These are phyloP conservation scores for Apiotrichum gracile DNA, from an alignment of 1,284 basidiomycete species.

Conservation along the genomic window DNA sequence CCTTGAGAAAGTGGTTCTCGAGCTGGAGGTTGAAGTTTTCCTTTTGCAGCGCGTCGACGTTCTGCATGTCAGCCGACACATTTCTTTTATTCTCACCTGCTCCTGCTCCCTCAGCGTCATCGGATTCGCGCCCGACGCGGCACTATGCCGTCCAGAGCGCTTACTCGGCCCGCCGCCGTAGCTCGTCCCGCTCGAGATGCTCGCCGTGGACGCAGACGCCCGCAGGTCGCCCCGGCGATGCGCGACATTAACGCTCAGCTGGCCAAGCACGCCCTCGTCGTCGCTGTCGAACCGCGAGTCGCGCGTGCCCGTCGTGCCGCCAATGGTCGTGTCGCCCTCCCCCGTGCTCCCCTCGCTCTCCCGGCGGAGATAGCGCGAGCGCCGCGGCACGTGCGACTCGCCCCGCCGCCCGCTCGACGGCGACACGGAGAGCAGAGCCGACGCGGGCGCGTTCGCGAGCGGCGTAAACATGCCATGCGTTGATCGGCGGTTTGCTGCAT, in stretches of 20 bases:
- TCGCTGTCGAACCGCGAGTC: slow-evolving; percentile 8
- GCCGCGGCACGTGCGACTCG: slow-evolving; percentile 27
- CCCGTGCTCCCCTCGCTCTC: not conserved
- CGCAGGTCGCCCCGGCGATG: slow-evolving; percentile 14
- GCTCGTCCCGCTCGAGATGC: slow-evolving; percentile 9
- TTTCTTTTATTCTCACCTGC: slow-evolving; percentile 59
- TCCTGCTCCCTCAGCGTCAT: slow-evolving; percentile 87
- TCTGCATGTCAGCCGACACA: slow-evolving; percentile 51
- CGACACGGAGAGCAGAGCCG: slow-evolving; percentile 28
- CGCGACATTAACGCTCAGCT: slow-evolving; percentile 24
- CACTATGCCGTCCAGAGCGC: slow-evolving; percentile 43
- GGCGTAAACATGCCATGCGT: not conserved
- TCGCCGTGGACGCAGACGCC: slow-evolving; percentile 1
- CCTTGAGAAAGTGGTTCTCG: slow-evolving; percentile 87
- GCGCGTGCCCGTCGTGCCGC: slow-evolving; percentile 2
- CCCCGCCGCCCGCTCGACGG: slow-evolving; percentile 32
- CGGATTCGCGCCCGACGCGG: slow-evolving; percentile 32
- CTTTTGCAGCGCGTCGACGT: slow-evolving; percentile 88
- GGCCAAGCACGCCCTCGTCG: slow-evolving; percentile 20
- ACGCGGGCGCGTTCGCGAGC: slow-evolving; percentile 9
- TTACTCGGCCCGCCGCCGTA: slow-evolving; percentile 28
- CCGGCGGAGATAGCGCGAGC: slow-evolving; percentile 22
- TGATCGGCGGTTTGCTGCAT: not conserved
- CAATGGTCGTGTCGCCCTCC: not conserved
- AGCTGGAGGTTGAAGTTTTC: slow-evolving; percentile 93